Conservation (phyloP, 805 yeast genomes). For the Spathaspora hagerdaliae region DNA sequence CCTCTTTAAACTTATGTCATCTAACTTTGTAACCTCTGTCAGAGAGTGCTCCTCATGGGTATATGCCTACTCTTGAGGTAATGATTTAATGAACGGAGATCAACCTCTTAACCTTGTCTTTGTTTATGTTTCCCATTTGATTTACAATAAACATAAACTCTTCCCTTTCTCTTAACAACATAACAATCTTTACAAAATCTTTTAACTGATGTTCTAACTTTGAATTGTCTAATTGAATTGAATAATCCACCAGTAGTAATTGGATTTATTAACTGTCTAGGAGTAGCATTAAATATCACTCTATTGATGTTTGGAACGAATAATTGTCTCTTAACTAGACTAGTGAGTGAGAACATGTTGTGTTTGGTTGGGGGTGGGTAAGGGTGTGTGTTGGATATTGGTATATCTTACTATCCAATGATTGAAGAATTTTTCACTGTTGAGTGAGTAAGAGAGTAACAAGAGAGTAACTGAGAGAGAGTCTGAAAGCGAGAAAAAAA, state of each 20-base stretch:
- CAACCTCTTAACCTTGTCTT: constrained; percentile 67
- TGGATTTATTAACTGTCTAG: constrained; percentile 7
- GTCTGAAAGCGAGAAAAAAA: too few species aligned
- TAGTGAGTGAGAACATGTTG: constrained; percentile 17
- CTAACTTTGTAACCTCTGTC: too few species aligned
- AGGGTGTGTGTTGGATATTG: neutral
- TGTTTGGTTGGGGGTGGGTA: neutral
- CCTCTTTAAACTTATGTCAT: too few species aligned
- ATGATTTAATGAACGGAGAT: too few species aligned
- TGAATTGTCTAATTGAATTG: constrained; percentile 61
- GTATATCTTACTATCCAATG: too few species aligned
- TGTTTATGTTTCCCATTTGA: constrained; percentile 92
- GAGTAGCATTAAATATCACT: constrained; percentile 8
- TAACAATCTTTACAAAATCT: constrained; percentile 88
- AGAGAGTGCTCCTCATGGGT: too few species aligned
- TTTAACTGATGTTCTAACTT: constrained; percentile 89
- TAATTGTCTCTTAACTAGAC: constrained; percentile 14
- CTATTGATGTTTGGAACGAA: constrained; percentile 7
- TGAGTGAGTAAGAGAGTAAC: too few species aligned
- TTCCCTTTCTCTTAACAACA: constrained; percentile 91
- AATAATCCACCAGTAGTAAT: constrained; percentile 5
- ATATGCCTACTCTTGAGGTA: too few species aligned
- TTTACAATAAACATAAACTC: constrained; percentile 90
- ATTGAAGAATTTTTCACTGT: too few species aligned
- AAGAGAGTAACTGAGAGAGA: too few species aligned